Conservation (phyloP, 1,139 yeast genomes). For the Diutina sp. region DNA sequence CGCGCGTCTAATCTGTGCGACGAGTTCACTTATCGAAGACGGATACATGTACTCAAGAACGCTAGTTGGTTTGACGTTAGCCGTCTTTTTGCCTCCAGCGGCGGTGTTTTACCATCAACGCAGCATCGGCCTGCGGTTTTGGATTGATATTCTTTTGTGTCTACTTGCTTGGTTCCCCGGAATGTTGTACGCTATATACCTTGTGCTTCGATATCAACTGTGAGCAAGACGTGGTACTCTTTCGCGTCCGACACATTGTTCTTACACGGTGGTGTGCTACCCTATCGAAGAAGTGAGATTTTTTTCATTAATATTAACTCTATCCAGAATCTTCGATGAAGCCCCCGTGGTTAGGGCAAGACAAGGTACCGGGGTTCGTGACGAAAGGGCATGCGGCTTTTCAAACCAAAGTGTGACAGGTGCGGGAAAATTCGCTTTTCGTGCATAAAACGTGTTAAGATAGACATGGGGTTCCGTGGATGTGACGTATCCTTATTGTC, state of each 20-base stretch:
- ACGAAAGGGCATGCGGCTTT: background rate
- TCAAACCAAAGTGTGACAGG: background rate
- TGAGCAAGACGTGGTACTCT: too few relatives aligned
- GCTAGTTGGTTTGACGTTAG: conserved; percentile 30
- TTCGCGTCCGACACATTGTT: too few relatives aligned
- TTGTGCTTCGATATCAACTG: conserved; percentile 22
- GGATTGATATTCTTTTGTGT: conserved; percentile 53
- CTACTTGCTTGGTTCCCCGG: conserved; percentile 63
- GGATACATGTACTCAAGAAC: conserved; percentile 27
- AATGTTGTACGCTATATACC: conserved; percentile 57
- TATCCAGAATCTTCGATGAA: too few relatives aligned
- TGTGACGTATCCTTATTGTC: too few relatives aligned
- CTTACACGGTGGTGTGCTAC: too few relatives aligned
- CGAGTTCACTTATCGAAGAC: background rate
- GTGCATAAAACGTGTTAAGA: background rate
- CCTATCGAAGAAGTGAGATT: too few relatives aligned
- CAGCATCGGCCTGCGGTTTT: conserved; percentile 48
- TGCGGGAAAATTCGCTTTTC: background rate
- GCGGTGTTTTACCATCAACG: conserved; percentile 50
- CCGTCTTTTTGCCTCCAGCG: conserved; percentile 56
- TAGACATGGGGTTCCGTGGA: too few relatives aligned
- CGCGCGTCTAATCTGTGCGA: too few relatives aligned
- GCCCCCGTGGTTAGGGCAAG: background rate
- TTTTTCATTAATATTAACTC: too few relatives aligned
- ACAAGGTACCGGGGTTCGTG: background rate